phyloP scores from a whole-genome alignment of 768 basidiomycete species.

The Serpula lacrymans region DNA sequence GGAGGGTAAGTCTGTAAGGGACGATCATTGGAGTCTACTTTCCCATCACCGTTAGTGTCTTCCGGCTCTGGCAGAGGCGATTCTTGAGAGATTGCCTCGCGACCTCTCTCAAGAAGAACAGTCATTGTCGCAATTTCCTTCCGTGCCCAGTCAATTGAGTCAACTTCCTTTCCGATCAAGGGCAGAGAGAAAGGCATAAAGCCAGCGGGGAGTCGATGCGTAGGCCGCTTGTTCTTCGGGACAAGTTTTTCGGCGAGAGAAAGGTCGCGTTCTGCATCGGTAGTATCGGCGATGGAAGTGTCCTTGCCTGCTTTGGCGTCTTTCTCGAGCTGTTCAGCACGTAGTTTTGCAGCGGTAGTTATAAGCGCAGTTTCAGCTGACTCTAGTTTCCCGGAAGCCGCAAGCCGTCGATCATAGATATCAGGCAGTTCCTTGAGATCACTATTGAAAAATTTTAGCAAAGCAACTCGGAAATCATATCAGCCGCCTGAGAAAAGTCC shows the following conservation, averaged over 20 bases:
- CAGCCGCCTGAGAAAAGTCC: background rate
- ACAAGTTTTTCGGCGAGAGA: constrained; percentile 52
- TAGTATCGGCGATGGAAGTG: constrained; percentile 16
- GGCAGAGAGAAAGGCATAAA: constrained; percentile 55
- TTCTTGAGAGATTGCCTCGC: constrained; percentile 24
- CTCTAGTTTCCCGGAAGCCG: constrained; percentile 79
- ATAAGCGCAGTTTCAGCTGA: constrained; percentile 78
- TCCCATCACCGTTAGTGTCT: constrained; percentile 11
- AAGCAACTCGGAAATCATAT: background rate
- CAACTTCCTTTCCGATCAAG: constrained; percentile 83
- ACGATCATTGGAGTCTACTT: constrained; percentile 8
- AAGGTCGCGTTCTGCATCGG: constrained; percentile 27
- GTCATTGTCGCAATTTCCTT: constrained; percentile 64
- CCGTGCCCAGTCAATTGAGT: constrained; percentile 88
- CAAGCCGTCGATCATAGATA: constrained; percentile 70
- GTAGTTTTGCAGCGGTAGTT: constrained; percentile 71
- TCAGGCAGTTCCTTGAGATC: constrained; percentile 87
- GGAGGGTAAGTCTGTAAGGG: constrained; percentile 46
- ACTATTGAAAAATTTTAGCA: constrained; percentile 30
- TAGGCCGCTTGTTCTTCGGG: constrained; percentile 70
- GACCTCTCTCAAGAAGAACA: constrained; percentile 48
- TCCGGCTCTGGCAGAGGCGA: constrained; percentile 19
- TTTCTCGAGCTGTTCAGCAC: constrained; percentile 51
- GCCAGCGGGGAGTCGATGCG: constrained; percentile 61
- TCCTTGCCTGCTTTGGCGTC: constrained; percentile 32